Evolutionary conservation across 352 stramenopile genomes (phyloP), one percentile per base, ranked within the genome.

Genomic region (Pythium pectinolyticum): DNA sequence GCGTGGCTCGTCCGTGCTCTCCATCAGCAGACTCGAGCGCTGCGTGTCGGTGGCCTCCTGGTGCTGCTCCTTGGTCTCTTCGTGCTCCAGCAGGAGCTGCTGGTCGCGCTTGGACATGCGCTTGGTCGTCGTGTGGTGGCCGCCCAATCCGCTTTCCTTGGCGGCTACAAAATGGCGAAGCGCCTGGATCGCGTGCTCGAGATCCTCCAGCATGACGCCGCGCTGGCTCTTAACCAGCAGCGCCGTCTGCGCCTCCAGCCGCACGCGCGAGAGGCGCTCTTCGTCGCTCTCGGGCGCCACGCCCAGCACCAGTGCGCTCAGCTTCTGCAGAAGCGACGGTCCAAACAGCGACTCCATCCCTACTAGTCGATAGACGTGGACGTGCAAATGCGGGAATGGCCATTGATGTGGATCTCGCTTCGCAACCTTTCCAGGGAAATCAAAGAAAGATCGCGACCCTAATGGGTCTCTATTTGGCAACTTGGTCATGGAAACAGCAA

Each of bases 211-310:
- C 32, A 94, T 78, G 52, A 92, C 84, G 35, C 71, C 71, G 57
- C 85, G 82, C 60, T 94, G 81, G 52, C 78, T 89, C 61, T 91
- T 90, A 70, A 81, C 74, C 35, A 92, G 75, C 47, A 92, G 67
- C 57, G 86, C 74, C 20, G 73, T 67, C 72, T 89, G 85, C 31
- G 78, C 69, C 39, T 80, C 73, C 49, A 79, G 71, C 27, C 80
- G 78, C 22, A 81, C 71, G 0, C 78, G 72, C 45, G 76, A 43
- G 24, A 76, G 67, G 14, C 65, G 66, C 67, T 88, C 73, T 66
- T 87, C 72, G 35, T 83, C 72, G 10, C 72, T 89, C 69, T 80
- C 72, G 11, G 78, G 71, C 27, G 86, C 75, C 4, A 14, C 40
- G 20, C 64, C 64, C 41, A 63, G 64, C 35, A 72, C 50, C 51